Evolutionary conservation across 352 stramenopile species (phyloP), one percentile per base, ranked within the genome.

Genomic region (Pythium rishiriense): DNA sequence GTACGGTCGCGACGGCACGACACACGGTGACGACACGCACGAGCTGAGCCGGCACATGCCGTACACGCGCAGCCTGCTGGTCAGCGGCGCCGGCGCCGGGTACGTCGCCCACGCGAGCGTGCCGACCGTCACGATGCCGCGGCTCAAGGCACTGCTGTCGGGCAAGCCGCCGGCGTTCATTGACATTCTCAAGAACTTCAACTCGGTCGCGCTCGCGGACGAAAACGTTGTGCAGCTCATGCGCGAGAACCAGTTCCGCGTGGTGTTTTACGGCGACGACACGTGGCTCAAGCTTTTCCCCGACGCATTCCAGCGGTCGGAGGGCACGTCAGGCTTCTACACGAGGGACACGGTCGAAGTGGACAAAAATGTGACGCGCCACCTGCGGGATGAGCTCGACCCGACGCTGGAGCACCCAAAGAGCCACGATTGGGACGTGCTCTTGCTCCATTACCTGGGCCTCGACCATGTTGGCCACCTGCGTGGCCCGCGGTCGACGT

Each of bases 131-230:
- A 97, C 88, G 24, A 97, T 97, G 88, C 88, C 88, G 43, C 76
- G 88, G 1, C 74, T 97, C 2, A 97, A 97, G 63, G 88, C 88
- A 24, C 74, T 97, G 37, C 72, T 94, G 46, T 95, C 88, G 10
- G 88, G 88, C 25, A 91, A 90, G 64, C 69, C 88, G 19, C 88
- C 88, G 0, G 83, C 84, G 8, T 97, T 97, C 76, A 95, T 96
- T 63, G 88, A 97, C 63, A 89, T 97, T 49, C 68, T 97, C 35
- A 94, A 95, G 69, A 97, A 97, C 57, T 94, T 97, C 57, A 94
- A 97, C 58, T 96, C 88, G 4, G 87, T 76, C 24, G 81, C 81
- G n/a, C 70, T 97, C 22, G 68, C 73, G 0, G 83, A 95, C 24
- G 74, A 85, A 14, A 96, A 95, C 50, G 50, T 97, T 15, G 49